Evolutionary conservation across 2,329 filamentous ascomycete genomes (phyloP).

Genomic region (Alternaria atra): DNA sequence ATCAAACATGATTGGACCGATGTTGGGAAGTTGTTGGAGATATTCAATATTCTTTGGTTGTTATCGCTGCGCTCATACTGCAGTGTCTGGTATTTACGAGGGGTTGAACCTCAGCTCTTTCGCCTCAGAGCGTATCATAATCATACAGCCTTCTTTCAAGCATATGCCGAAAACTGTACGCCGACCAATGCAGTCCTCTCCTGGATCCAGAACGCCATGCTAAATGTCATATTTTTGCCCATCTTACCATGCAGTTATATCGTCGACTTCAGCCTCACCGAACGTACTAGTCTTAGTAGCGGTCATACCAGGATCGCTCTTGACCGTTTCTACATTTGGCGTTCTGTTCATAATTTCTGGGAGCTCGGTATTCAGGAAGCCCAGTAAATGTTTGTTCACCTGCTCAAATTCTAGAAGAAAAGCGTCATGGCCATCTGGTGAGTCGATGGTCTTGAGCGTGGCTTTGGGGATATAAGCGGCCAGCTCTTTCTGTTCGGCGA

Average conservation of each 20-base stretch:
- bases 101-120: slow-evolving; percentile 48
- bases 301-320: slow-evolving; percentile 58
- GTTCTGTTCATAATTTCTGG: slow-evolving; percentile 82
- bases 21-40: neutral
- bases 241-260: slow-evolving; percentile 89
- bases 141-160: slow-evolving; percentile 49
- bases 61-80: neutral
- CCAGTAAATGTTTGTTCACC: slow-evolving; percentile 86
- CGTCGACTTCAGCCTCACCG: slow-evolving; percentile 93
- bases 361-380: slow-evolving; percentile 82
- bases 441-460: slow-evolving; percentile 85
- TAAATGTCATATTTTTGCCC: slow-evolving; percentile 20
- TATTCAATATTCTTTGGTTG: neutral
- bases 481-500: slow-evolving; percentile 93
- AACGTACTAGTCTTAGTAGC: slow-evolving; percentile 90
- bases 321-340: slow-evolving; percentile 52
- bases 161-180: slow-evolving; percentile 49
- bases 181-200: slow-evolving; percentile 25
- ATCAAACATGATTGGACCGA: neutral
- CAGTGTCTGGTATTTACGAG: slow-evolving; percentile 25
- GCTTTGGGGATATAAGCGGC: slow-evolving; percentile 82
- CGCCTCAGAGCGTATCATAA: slow-evolving; percentile 27
- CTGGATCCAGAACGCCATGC: slow-evolving; percentile 35
- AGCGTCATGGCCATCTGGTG: slow-evolving; percentile 93
- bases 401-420: slow-evolving; percentile 97